phyloP scores from a whole-genome alignment of 352 stramenopile genomes.

The Globisporangium nagaii region DNA sequence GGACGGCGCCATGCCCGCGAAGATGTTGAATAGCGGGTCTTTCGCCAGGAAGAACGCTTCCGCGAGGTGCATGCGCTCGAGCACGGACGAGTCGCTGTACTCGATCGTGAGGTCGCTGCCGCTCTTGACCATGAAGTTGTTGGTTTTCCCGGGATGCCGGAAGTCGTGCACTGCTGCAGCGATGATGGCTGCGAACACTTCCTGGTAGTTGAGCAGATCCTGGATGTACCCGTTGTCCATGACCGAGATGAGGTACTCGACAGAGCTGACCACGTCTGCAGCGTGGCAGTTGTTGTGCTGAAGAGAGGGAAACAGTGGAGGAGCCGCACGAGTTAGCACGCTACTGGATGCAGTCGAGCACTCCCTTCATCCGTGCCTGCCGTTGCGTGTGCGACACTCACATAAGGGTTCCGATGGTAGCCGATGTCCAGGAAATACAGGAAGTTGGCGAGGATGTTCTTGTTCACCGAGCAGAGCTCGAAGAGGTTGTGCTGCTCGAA shows the following conservation, averaged over 20 bases:
- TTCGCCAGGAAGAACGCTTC: constrained; percentile 74
- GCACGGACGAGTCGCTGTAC: constrained; percentile 79
- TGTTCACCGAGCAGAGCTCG: constrained; percentile 63
- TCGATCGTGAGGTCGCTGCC: constrained; percentile 66
- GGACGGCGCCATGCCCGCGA: constrained; percentile 46
- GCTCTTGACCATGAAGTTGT: constrained; percentile 84
- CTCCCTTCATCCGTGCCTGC: too few relatives aligned
- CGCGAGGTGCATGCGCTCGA: constrained; percentile 84
- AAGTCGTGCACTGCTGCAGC: constrained; percentile 84
- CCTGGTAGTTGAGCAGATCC: constrained; percentile 71
- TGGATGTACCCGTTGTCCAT: constrained; percentile 80
- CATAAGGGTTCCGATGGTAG: constrained; percentile 78
- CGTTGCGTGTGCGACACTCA: constrained; percentile 34
- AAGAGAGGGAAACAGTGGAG: not conserved
- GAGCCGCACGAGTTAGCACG: not conserved
- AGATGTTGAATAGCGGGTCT: constrained; percentile 72
- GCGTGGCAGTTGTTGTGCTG: constrained; percentile 82
- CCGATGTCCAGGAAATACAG: constrained; percentile 76
- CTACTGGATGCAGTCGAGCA: too few relatives aligned
- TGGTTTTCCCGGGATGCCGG: constrained; percentile 76
- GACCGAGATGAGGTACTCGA: constrained; percentile 78
- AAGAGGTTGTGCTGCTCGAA: constrained; percentile 85
- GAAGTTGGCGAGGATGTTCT: constrained; percentile 73
- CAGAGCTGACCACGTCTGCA: constrained; percentile 73
- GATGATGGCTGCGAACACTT: constrained; percentile 76